These are phyloP conservation scores for Tetratostichococcus sp. DNA, from an alignment of 139 green algal genomes.

Conservation along the genomic window DNA sequence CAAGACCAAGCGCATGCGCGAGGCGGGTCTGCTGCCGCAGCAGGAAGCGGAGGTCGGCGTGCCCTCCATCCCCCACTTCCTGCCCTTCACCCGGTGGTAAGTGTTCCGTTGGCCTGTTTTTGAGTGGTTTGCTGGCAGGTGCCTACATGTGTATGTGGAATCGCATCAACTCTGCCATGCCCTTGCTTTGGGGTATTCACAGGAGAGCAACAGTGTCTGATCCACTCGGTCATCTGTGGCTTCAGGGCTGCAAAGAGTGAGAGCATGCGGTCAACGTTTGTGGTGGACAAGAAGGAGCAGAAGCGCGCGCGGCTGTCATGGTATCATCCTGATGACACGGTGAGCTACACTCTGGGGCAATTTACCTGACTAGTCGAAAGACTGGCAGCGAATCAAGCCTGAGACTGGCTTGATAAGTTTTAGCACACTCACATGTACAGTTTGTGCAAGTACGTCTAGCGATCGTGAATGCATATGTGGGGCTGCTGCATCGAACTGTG, in stretches of 20 bases:
- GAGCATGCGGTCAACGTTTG: conserved; percentile 34
- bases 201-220: no score
- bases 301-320: conserved; percentile 48
- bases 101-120: not conserved
- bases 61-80: conserved; percentile 33
- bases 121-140: not conserved
- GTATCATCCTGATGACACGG: conserved; percentile 59
- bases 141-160: no score
- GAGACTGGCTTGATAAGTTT: no score
- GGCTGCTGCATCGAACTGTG: not conserved
- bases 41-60: not conserved
- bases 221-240: not conserved
- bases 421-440: no score
- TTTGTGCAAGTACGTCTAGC: no score
- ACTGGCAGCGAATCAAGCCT: no score
- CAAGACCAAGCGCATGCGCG: not conserved
- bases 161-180: no score
- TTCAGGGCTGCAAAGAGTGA: conserved; percentile 26
- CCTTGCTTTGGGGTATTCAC: not conserved
- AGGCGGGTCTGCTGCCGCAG: not conserved
- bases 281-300: conserved; percentile 33
- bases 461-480: no score
- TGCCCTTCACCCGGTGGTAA: conserved; percentile 47
- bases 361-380: no score
- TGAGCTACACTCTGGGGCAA: not conserved